These are phyloP conservation scores for Mallotus japonicus DNA, from an alignment of 441 rosid species.

Conservation along the genomic window DNA sequence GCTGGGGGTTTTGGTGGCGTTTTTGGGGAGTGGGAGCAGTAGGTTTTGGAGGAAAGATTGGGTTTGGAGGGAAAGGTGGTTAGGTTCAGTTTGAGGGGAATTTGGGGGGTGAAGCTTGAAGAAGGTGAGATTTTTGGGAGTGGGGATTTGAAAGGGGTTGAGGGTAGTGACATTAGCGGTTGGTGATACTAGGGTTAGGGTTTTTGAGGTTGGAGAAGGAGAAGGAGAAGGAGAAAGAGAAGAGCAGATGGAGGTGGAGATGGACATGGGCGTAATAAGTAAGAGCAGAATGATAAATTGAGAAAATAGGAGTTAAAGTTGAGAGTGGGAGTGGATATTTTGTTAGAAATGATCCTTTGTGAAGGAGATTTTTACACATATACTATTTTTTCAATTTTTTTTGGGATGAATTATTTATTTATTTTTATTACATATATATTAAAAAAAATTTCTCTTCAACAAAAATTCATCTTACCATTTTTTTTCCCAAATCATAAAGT, in stretches of 20 bases:
- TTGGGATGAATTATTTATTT: background rate
- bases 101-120: conserved; percentile 31
- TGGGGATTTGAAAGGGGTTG: conserved; percentile 30
- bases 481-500: too few species aligned
- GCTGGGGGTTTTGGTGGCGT: conserved; percentile 24
- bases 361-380: conserved; percentile 43
- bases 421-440: too few species aligned
- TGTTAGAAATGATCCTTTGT: conserved; percentile 35
- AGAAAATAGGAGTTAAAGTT: background rate
- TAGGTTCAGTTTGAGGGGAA: conserved; percentile 17
- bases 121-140: conserved; percentile 19
- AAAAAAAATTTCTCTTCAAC: too few species aligned
- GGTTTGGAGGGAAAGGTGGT: conserved; percentile 26
- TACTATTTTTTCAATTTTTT: background rate
- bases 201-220: conserved; percentile 29
- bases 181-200: conserved; percentile 18
- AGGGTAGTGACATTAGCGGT: conserved; percentile 40
- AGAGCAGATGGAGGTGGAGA: conserved; percentile 19
- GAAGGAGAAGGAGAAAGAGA: conserved; percentile 15
- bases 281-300: background rate
- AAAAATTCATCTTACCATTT: too few species aligned
- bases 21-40: conserved; percentile 28
- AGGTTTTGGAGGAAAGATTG: conserved; percentile 25
- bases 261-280: conserved; percentile 36
- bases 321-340: conserved; percentile 1